Evolutionary conservation across 1,139 yeast genomes (phyloP), one percentile per base, ranked within the genome.

Genomic region (Kazachstania sp.): DNA sequence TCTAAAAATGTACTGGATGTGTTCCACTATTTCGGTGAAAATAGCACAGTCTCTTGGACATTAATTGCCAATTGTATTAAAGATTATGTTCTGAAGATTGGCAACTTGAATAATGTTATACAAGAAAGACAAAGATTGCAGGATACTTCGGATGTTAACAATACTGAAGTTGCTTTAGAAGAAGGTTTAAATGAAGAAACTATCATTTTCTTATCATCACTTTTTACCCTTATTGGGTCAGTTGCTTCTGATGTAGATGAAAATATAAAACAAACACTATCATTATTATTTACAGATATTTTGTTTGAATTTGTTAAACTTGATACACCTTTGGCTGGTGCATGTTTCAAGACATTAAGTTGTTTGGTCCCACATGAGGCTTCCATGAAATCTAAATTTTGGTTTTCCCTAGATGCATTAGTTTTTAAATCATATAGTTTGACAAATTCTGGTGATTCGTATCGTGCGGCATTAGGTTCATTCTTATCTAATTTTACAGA

Each of bases 131-230:
- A 59, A 37, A 64, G 55, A 48, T 47, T 41, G 26, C 70, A 70
- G 44, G 77, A 57, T 41, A 41, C 52, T 2, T 54, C 52, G 9
- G 63, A 61, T 18, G 44, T 53, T 7, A 58, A 61, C 39, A 43
- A 54, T 9, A 50, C 57, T 0, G 48, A 56, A 13, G 54, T 64
- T 2, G 65, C 65, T 3, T 43, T 63, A 40, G 70, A 65, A 35
- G 66, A 77, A 19, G 90, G 83, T 46, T 70, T 90, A 39, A 86
- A 86, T 30, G 95, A 86, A 55, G 96, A 87, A 60, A 83, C 90
- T 0, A 68, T 85, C n/a, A 75, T 86, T 7, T 79, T 86, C 47
- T 71, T 88, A 8, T 76, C 90, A 0, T 86, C 96, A 0, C 81
- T 85, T 56, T 69, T 86, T 50, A 74, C 79, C 4, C 59, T 83